phyloP scores from a whole-genome alignment of 176 grass and related monocot species.

The Ananas comosus region DNA sequence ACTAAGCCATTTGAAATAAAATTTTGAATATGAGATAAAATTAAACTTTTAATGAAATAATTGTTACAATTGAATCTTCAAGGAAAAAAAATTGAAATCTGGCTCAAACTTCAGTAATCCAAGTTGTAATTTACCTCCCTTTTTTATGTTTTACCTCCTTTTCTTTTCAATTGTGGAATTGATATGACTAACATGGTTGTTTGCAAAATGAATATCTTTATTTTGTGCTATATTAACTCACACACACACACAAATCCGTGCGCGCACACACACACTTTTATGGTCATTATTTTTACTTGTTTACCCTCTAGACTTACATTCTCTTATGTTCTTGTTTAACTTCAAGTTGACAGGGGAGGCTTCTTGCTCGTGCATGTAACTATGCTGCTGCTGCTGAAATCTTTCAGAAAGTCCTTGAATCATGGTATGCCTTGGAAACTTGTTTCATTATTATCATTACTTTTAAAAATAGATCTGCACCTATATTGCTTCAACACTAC shows the following conservation, averaged over 20 bases:
- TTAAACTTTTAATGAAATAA: too few relatives aligned
- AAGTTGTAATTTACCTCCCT: too few relatives aligned
- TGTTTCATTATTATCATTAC: slow-evolving; percentile 1
- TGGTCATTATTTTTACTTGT: not conserved
- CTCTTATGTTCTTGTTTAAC: slow-evolving; percentile 51
- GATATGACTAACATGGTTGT: too few relatives aligned
- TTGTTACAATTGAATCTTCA: too few relatives aligned
- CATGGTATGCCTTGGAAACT: slow-evolving; percentile 51
- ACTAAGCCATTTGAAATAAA: too few relatives aligned
- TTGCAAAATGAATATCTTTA: not conserved
- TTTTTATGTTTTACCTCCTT: not conserved
- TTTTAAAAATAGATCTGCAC: not conserved
- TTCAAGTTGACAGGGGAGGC: slow-evolving; percentile 93
- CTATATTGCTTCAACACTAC: not conserved
- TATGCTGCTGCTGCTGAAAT: slow-evolving; percentile 61
- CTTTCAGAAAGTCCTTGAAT: slow-evolving; percentile 73
- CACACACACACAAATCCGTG: too few relatives aligned
- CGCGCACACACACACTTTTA: not conserved
- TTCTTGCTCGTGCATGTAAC: slow-evolving; percentile 71
- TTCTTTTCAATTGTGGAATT: too few relatives aligned
- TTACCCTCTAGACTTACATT: slow-evolving; percentile 21
- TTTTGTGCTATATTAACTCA: not conserved
- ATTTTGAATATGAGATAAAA: too few relatives aligned
- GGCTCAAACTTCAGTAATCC: too few relatives aligned
- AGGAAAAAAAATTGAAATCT: too few relatives aligned